phyloP scores from a whole-genome alignment of 495 filamentous ascomycete species.

The Podospora fimiseda region DNA sequence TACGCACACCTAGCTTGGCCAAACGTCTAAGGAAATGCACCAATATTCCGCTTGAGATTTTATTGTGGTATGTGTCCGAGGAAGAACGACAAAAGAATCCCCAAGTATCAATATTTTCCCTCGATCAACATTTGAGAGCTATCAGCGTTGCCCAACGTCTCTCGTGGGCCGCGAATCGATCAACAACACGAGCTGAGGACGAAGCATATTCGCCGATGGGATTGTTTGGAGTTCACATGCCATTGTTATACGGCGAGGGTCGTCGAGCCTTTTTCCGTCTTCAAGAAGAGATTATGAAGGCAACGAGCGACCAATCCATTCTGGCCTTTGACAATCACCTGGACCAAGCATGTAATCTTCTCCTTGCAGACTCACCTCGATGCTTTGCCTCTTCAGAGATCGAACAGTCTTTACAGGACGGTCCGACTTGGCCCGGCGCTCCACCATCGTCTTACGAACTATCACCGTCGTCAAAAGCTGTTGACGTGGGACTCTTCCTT shows the following conservation, averaged over 20 bases:
- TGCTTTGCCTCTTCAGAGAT: conserved; percentile 1
- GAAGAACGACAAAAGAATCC: not conserved
- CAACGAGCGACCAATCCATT: conserved; percentile 7
- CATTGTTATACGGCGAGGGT: conserved; percentile 15
- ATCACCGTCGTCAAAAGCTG: not conserved
- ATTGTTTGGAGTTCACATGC: conserved; percentile 13
- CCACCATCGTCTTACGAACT: not conserved
- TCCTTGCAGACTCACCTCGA: not conserved
- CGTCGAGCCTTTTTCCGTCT: conserved; percentile 8
- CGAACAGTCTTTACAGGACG: not conserved
- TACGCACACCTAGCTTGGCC: not conserved
- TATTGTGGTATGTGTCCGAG: not conserved
- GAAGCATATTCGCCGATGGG: conserved; percentile 11
- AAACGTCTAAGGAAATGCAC: not conserved
- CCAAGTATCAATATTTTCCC: not conserved
- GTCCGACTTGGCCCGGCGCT: not conserved
- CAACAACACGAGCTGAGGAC: conserved; percentile 9
- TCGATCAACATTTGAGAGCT: not conserved
- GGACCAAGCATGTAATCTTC: not conserved
- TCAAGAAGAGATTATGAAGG: conserved; percentile 9
- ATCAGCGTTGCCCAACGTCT: conserved; percentile 4
- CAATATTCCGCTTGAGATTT: not conserved
- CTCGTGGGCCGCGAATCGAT: conserved; percentile 7
- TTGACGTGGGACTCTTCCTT: not conserved
- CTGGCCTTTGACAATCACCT: conserved; percentile 1